Conservation (phyloP, 1,284 basidiomycete species). For the Microstroma glucosiphilum region DNA sequence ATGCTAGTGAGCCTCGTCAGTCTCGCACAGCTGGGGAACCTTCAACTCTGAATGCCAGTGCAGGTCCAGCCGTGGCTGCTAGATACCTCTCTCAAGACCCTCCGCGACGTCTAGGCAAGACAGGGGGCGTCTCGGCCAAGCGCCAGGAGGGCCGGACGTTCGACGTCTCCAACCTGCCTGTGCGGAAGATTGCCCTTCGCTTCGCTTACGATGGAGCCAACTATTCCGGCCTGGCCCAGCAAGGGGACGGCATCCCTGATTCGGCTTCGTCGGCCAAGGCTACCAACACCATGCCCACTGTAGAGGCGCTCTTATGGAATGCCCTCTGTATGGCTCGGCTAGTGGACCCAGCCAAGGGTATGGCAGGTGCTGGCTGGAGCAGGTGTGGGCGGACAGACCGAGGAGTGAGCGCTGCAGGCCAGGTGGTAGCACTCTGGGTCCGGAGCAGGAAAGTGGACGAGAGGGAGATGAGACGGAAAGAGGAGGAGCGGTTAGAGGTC, state of each 20-base stretch:
- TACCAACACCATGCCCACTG: conserved; percentile 66
- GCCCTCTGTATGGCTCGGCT: conserved; percentile 54
- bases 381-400: conserved; percentile 88
- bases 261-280: conserved; percentile 28
- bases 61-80: conserved; percentile 4
- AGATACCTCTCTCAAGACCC: background rate
- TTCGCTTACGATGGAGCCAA: conserved; percentile 88
- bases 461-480: conserved; percentile 17
- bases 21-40: background rate
- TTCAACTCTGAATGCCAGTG: background rate
- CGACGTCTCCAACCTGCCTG: conserved; percentile 63
- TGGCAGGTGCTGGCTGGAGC: conserved; percentile 70
- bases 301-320: conserved; percentile 78
- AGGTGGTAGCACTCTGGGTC: conserved; percentile 81
- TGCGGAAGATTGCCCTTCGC: conserved; percentile 82
- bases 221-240: conserved; percentile 75
- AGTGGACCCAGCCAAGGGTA: conserved; percentile 34
- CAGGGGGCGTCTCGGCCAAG: conserved; percentile 12
- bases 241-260: conserved; percentile 52
- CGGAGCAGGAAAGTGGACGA: conserved; percentile 40
- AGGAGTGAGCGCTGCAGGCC: conserved; percentile 88
- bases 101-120: background rate
- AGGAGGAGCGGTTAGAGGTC: conserved; percentile 2
- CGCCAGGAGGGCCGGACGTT: conserved; percentile 52
- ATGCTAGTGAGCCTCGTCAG: background rate